Base-by-base conservation (phyloP, 352 stramenopile species). In the Saprolegnia parasitica region DNA sequence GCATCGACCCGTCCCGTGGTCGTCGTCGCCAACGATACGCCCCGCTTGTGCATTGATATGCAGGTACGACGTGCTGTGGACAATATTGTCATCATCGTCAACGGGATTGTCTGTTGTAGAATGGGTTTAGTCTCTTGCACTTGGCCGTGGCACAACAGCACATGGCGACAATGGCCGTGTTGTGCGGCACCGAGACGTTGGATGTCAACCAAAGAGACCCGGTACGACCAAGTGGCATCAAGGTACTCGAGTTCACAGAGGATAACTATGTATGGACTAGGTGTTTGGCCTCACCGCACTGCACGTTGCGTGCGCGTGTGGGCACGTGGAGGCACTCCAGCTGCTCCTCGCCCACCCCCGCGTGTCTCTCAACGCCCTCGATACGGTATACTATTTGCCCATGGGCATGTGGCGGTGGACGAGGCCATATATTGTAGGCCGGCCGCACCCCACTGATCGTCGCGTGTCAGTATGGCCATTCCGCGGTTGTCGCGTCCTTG, bases 231-330 rank as follows among this genome's bases (percentile, higher is more conserved):
- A 16, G 11, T 20, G 24, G 11, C 8, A 60, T 60, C 35, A 49
- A 49, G 3, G 42, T n/a, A 49, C 42, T 60, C n/a, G n/a, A n/a
- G n/a, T n/a, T n/a, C n/a, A n/a, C n/a, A n/a, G n/a, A n/a, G n/a
- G n/a, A n/a, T n/a, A n/a, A n/a, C n/a, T n/a, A n/a, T n/a, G n/a
- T n/a, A 26, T 15, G 24, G 11, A n/a, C 52, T 60, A 60, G 52
- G 20, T 20, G 16, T 60, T 42, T 60, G 52, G 24, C 35, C 24
- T 60, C 24, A 42, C 52, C 11, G 52, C 52, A 24, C 20, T 60
- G 35, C 52, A 60, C 35, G 11, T 60, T 60, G 52, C 52, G 24
- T 60, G 52, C 20, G 52, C 13, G 16, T 60, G 13, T 24, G 52
- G 52, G 11, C 52, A 60, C 35, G 11, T 60, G 3, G 13, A 16